These are phyloP conservation scores for Paramecium caudatum DNA, from an alignment of 73 alveolate genomes.

Conservation along the genomic window DNA sequence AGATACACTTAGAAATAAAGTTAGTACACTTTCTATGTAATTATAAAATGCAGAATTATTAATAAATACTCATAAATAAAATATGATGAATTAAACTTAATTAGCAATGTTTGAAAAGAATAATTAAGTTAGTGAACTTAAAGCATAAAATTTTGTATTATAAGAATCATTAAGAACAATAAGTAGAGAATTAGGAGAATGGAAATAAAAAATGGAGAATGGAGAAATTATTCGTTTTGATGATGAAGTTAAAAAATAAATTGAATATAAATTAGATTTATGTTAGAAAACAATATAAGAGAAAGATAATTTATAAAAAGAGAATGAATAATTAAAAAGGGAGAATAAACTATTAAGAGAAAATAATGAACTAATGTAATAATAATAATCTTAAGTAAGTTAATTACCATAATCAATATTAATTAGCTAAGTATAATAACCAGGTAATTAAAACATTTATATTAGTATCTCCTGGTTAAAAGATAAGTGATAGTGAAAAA, in stretches of 20 bases:
- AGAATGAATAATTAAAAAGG: slow-evolving; percentile 16
- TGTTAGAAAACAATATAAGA: neutral
- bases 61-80: slow-evolving; percentile 19
- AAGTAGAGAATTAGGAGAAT: slow-evolving; percentile 16
- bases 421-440: neutral
- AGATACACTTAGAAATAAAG: slow-evolving; percentile 25
- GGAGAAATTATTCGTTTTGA: slow-evolving; percentile 35
- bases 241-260: slow-evolving; percentile 6
- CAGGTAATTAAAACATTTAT: neutral
- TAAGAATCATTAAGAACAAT: neutral
- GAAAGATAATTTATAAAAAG: neutral
- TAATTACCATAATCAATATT: slow-evolving; percentile 16
- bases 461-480: neutral
- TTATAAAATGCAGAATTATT: slow-evolving; percentile 11
- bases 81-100: neutral
- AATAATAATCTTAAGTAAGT: neutral
- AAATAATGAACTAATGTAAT: slow-evolving; percentile 6
- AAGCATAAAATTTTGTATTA: neutral
- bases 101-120: slow-evolving; percentile 8
- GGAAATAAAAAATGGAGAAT: neutral
- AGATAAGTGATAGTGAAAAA: slow-evolving; percentile 51
- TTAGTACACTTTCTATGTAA: neutral
- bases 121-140: slow-evolving; percentile 16
- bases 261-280: slow-evolving; percentile 40
- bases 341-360: slow-evolving; percentile 25